These are phyloP conservation scores for Helianthus tuberosus DNA, from an alignment of 129 eudicot species.

Conservation along the genomic window DNA sequence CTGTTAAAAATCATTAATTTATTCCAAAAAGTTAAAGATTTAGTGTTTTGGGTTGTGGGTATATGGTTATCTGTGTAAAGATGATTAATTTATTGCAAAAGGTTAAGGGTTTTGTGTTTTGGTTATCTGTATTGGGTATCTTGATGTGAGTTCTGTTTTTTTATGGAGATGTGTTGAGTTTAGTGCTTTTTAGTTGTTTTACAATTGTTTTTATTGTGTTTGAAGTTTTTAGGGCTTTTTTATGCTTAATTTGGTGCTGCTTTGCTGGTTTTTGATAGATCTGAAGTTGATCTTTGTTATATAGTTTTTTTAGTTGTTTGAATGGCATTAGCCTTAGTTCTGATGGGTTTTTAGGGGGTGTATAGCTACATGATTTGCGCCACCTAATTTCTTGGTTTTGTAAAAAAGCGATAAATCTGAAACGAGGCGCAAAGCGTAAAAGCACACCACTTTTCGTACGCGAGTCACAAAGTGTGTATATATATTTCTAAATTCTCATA, in stretches of 20 bases:
- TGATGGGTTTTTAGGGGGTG: too few relatives aligned
- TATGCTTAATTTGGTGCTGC: neutral
- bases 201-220: neutral
- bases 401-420: too few relatives aligned
- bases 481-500: too few relatives aligned
- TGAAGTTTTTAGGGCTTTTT: conserved; percentile 17
- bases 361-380: too few relatives aligned
- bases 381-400: too few relatives aligned
- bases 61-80: conserved; percentile 22
- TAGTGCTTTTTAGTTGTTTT: conserved; percentile 25
- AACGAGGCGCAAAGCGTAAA: too few relatives aligned
- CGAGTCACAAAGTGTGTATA: too few relatives aligned
- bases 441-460: too few relatives aligned
- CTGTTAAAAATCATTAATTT: conserved; percentile 8
- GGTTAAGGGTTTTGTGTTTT: conserved; percentile 21
- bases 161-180: neutral
- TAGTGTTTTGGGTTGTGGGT: conserved; percentile 29
- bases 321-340: conserved; percentile 21
- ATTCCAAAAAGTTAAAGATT: conserved; percentile 9
- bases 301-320: conserved; percentile 10
- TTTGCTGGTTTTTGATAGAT: conserved; percentile 12
- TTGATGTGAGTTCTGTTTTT: conserved; percentile 9
- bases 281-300: neutral
- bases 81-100: conserved; percentile 14
- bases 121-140: conserved; percentile 20